Conservation (phyloP, 2,329 filamentous ascomycete genomes). For the Sclerotinia subarctica region DNA sequence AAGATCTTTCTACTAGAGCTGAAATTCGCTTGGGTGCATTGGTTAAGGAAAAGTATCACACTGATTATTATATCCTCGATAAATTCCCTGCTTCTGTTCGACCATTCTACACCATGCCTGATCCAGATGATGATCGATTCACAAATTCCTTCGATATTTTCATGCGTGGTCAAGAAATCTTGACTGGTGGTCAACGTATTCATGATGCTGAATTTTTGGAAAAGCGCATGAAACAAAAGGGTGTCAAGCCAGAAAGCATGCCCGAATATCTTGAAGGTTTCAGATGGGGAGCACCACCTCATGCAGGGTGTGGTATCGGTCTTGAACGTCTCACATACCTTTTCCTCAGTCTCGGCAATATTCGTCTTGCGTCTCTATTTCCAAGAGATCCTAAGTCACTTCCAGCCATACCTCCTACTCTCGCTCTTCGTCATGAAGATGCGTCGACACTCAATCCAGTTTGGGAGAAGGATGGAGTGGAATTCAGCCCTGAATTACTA, state of each 20-base stretch:
- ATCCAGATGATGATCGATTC: constrained; percentile 65
- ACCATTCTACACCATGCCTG: constrained; percentile 89
- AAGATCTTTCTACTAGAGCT: constrained; percentile 80
- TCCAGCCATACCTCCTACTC: constrained; percentile 60
- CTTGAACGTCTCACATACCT: constrained; percentile 86
- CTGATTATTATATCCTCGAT: constrained; percentile 92
- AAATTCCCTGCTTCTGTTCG: constrained; percentile 83
- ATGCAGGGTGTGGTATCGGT: constrained; percentile 86
- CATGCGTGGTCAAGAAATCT: constrained; percentile 86
- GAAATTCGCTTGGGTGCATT: constrained; percentile 83
- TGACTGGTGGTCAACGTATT: constrained; percentile 90
- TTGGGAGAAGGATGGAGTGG: constrained; percentile 49
- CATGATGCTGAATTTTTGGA: constrained; percentile 74
- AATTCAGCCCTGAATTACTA: constrained; percentile 47
- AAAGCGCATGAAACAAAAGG: constrained; percentile 70
- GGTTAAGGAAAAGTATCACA: constrained; percentile 80
- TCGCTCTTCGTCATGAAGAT: constrained; percentile 77
- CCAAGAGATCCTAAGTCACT: constrained; percentile 85
- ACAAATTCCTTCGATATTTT: constrained; percentile 97
- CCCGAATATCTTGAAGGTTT: constrained; percentile 88
- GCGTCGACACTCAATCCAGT: constrained; percentile 74
- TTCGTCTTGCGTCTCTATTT: constrained; percentile 83
- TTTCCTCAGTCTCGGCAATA: constrained; percentile 81
- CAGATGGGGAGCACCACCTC: constrained; percentile 82
- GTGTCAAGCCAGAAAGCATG: constrained; percentile 78